Evolutionary conservation across 371 early-diverging fungal genomes (phyloP).

Genomic region (Coemansia sp.): DNA sequence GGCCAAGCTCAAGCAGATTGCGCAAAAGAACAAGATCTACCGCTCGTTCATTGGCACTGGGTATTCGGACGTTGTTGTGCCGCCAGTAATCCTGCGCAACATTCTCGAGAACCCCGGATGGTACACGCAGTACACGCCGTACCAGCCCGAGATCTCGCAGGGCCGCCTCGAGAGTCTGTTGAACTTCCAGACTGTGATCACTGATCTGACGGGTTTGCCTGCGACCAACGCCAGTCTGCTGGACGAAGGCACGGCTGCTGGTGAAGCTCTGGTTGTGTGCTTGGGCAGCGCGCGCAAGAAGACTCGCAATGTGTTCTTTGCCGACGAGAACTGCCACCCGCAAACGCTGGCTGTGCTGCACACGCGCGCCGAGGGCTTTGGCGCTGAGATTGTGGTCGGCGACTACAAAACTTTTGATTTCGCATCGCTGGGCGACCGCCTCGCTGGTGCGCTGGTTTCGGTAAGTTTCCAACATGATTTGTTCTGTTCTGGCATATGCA

Average conservation of each 20-base stretch:
- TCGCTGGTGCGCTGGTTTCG: slow-evolving; percentile 87
- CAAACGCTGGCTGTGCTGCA: slow-evolving; percentile 91
- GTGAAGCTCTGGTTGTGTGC: slow-evolving; percentile 94
- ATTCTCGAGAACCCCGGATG: slow-evolving; percentile 96
- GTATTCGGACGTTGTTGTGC: slow-evolving; percentile 85
- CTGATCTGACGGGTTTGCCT: slow-evolving; percentile 89
- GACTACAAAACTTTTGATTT: slow-evolving; percentile 78
- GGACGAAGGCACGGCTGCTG: slow-evolving; percentile 98
- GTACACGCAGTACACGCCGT: slow-evolving; percentile 98
- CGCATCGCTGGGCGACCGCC: slow-evolving; percentile 65
- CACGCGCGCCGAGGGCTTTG: slow-evolving; percentile 92
- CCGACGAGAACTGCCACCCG: slow-evolving; percentile 88
- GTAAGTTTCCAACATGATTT: slow-evolving; percentile 52
- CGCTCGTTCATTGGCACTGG: slow-evolving; percentile 94
- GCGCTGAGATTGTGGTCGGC: slow-evolving; percentile 83
- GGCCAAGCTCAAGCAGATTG: slow-evolving; percentile 73
- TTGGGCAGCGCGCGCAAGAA: slow-evolving; percentile 68
- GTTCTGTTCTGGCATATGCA: background rate
- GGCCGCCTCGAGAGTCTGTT: slow-evolving; percentile 95
- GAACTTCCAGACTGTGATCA: slow-evolving; percentile 95
- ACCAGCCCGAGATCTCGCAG: slow-evolving; percentile 97
- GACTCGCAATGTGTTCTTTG: slow-evolving; percentile 81
- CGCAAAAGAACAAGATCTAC: slow-evolving; percentile 85
- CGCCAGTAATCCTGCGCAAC: slow-evolving; percentile 92
- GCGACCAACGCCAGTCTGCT: slow-evolving; percentile 94